Evolutionary conservation across 306 rosid species (phyloP).

Genomic region (Arachis hypogaea): DNA sequence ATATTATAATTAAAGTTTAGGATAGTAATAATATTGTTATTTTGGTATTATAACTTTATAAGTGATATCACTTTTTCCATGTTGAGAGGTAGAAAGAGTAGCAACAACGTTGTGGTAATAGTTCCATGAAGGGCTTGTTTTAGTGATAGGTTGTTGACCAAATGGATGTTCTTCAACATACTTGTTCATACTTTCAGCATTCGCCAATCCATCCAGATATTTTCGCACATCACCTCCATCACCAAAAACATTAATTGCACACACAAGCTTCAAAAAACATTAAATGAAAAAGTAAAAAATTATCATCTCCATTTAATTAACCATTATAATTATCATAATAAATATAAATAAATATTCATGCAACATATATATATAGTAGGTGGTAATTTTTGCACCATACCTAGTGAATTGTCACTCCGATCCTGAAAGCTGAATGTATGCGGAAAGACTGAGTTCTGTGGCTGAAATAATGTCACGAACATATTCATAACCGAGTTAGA

Average conservation of each 20-base stretch:
- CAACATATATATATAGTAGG: too few relatives aligned
- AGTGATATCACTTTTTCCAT: background rate
- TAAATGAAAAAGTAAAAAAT: background rate
- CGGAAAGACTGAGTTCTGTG: conserved; percentile 65
- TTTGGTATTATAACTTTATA: background rate
- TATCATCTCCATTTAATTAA: background rate
- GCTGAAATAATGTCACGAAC: conserved; percentile 48
- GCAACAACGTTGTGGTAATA: conserved; percentile 58
- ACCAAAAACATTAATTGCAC: conserved; percentile 43
- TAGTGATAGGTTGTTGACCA: conserved; percentile 59
- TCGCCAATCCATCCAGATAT: conserved; percentile 41
- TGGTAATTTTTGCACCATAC: too few relatives aligned
- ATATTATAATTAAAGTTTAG: too few relatives aligned
- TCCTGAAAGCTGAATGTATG: conserved; percentile 50
- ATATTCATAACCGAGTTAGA: conserved; percentile 34
- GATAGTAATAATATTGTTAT: background rate
- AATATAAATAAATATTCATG: too few relatives aligned
- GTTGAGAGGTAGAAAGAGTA: conserved; percentile 33
- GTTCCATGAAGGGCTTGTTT: conserved; percentile 59
- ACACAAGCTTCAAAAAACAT: conserved; percentile 9
- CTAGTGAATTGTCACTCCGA: background rate
- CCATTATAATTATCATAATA: too few relatives aligned
- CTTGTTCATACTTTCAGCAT: conserved; percentile 34
- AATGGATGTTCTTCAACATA: conserved; percentile 62
- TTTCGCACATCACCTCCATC: conserved; percentile 58